Base-by-base conservation (phyloP, 108 stramenopile genomes). In the Cyclotella kingstonii region DNA sequence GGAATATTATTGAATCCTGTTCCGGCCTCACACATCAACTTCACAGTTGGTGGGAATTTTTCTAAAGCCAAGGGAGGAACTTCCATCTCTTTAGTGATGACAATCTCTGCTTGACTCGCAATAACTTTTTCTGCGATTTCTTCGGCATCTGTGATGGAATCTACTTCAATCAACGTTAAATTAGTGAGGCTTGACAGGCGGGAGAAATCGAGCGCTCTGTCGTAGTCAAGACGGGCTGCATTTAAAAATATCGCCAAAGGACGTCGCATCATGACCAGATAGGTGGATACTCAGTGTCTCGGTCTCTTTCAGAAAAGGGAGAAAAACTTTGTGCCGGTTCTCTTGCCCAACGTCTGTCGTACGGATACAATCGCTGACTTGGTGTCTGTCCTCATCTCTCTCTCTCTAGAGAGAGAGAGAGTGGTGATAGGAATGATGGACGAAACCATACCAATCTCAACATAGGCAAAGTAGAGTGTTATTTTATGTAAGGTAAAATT, bases 1-100 rank as follows among this genome's bases (percentile, higher is more conserved):
- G 89, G 88, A n/a, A 87, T 69, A 55, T 94, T 94, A 73, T 94
- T 94, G 80, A 88, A 94, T 35, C 93, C 93, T 3, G 93, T 94
- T 4, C 93, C 93, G 0, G 90, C 86, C 68, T 94, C 93, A 56
- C 85, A 87, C 23, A 94, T 45, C 3, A 91, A 61, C 65, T 80
- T 87, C 22, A 94, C 84, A 3, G 76, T 63, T 11, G 68, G 15
- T 10, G 86, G 81, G 62, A 94, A 89, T 21, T 66, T 39, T 34
- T 73, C 60, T 33, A 91, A 15, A 3, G 75, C 77, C 10, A 43
- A 35, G 0, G 34, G 14, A 3, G 88, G 84, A 3, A 94, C 56
- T 43, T 67, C 46, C 86, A 91, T 90, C 77, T 94, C 93, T 56
- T 91, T 94, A 36, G 84, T 81, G 39, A 94, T 84, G 48, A 94